Base-by-base conservation (phyloP, 2,329 filamentous ascomycete species). In the Claviceps sp. region DNA sequence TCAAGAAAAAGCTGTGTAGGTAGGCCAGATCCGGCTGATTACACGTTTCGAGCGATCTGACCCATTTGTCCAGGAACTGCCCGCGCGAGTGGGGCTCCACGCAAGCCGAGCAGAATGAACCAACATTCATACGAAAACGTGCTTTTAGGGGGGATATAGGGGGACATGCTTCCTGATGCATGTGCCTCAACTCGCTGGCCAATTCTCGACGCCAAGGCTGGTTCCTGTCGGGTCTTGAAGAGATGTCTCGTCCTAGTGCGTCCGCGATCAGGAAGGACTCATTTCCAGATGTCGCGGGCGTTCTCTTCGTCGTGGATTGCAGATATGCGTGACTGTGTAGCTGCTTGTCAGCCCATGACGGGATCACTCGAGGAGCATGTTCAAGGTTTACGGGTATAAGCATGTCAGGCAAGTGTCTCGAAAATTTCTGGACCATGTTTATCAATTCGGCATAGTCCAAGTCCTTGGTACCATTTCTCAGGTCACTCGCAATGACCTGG, bases 311-410 rank as follows among this genome's bases (percentile, higher is more conserved):
- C 38, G 66, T 58, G 0, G 59, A 61, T 7, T 62, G 57, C 16
- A 66, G 46, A 38, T 62, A 60, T 43, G 55, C 59, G 43, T 41
- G 52, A 42, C 40, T 49, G 19, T 55, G 42, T 14, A 48, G 50
- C 45, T 58, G 55, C 26, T 52, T 50, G 53, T 86, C 79, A 52
- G 87, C 81, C 69, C 84, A 82, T 0, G 86, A 81, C 1, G 68
- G 66, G 5, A 70, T 57, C n/a, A 70, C 58, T 4, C 68, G 63
- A 16, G 68, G 68, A 7, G 60, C 56, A 10, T 57, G 53, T 17
- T 85, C 78, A 19, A 87, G 73, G 62, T 95, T 95, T 69, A 95
- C 86, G 0, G 87, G 85, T 19, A 95, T 68, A 56, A 89, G 81
- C 86, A 95, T 90, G 56, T 90, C 80, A 1, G 88, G 87, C 14